Conservation (phyloP, 495 filamentous ascomycete species). For the Daldinia bambusicola region DNA sequence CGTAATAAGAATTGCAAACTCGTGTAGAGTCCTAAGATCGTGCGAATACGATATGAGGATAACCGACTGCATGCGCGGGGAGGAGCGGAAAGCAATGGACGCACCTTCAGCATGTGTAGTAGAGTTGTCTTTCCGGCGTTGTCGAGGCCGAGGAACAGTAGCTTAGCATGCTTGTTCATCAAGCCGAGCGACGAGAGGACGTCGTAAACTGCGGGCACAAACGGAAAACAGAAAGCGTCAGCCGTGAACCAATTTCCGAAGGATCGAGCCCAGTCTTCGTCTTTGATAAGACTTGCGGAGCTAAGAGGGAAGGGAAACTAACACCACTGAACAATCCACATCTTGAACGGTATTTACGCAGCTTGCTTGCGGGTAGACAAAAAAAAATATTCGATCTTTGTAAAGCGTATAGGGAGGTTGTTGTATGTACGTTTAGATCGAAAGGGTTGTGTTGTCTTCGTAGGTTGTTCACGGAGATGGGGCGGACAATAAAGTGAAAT, state of each 20-base stretch:
- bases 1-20: neutral
- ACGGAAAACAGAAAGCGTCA: constrained; percentile 33
- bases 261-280: neutral
- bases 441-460: constrained; percentile 11
- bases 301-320: constrained; percentile 52
- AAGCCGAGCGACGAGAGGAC: constrained; percentile 89
- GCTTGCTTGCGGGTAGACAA: neutral
- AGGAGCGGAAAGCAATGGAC: constrained; percentile 42
- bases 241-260: constrained; percentile 18
- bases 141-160: constrained; percentile 93
- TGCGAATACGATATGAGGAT: neutral
- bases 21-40: neutral
- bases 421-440: constrained; percentile 6
- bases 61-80: constrained; percentile 12
- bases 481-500: constrained; percentile 22
- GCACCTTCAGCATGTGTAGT: constrained; percentile 91
- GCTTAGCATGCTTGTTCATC: constrained; percentile 95
- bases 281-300: constrained; percentile 14
- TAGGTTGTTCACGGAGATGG: constrained; percentile 26
- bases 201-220: constrained; percentile 78
- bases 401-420: constrained; percentile 22
- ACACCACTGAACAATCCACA: constrained; percentile 99
- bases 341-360: constrained; percentile 55
- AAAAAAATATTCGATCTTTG: constrained; percentile 39
- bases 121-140: constrained; percentile 98